Evolutionary conservation across 2,329 filamentous ascomycete genomes (phyloP), one percentile per base, ranked within the genome.

Genomic region (Zymoseptoria passerinii): DNA sequence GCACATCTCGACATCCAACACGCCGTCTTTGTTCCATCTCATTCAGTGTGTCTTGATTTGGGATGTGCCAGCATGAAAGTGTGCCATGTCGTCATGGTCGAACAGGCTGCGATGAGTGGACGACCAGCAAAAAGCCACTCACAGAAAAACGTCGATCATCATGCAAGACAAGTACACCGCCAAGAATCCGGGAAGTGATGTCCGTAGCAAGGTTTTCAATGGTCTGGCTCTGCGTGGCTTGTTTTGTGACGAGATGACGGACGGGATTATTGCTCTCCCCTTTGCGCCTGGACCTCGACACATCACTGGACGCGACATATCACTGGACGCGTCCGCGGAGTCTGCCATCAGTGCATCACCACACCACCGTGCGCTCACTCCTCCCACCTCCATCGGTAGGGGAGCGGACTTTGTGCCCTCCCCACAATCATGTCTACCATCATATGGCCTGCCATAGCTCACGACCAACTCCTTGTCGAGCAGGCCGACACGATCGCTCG

Each of bases 401-500:
- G 13, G 35, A 16, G 10, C n/a, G 49, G 49, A 50, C 49, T 13
- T 48, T 2, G 10, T 13, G 13, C 6, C 10, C 10, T 5, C 49
- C 10, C 19, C 49, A 50, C 8, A 23, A 50, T 19, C 49, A 86
- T 86, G 83, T 82, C 83, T 18, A 82, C 83, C 50, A 79, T 81
- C 70, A 77, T 83, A 55, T 86, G 83, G 75, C 83, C 83, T 59
- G 78, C 81, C 55, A 77, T 84, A 48, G 71, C 79, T 19, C 72
- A 76, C 29, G 76, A 77, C 54, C 73, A 78, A 62, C 74, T 85
- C 56, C 73, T 74, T 60, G 72, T 72, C 61, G 80, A 81, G 67
- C 80, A 82, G 67, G 77, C 81, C 58, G 73, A 73, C 49, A 79
- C 81, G 44, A 72, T 81, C 72, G 80, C 81, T 73, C 63, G 63